Evolutionary conservation across 106 monocot genomes (phyloP).

Genomic region (Iris macrosiphon): DNA sequence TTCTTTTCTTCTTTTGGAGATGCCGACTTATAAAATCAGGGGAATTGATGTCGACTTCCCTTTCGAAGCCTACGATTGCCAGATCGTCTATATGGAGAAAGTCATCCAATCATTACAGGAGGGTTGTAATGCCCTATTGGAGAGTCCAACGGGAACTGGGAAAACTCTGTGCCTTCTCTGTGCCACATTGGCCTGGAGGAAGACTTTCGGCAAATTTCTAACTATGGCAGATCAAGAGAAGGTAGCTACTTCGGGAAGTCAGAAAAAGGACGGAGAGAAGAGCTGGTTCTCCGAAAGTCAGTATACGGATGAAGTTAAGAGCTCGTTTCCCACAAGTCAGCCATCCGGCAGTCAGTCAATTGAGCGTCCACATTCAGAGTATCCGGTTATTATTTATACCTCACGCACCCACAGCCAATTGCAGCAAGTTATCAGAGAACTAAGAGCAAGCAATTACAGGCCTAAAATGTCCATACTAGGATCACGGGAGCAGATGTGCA

Average conservation of each 20-base stretch:
- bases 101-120: conserved; percentile 78
- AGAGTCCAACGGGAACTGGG: conserved; percentile 89
- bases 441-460: conserved; percentile 73
- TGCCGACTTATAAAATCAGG: conserved; percentile 76
- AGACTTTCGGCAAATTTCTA: conserved; percentile 49
- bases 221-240: conserved; percentile 8
- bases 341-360: conserved; percentile 35
- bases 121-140: conserved; percentile 72
- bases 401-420: conserved; percentile 90
- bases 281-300: conserved; percentile 27
- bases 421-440: conserved; percentile 78
- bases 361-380: conserved; percentile 16
- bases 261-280: conserved; percentile 12
- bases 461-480: conserved; percentile 79
- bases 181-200: conserved; percentile 80
- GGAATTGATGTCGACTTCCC: conserved; percentile 88
- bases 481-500: conserved; percentile 83
- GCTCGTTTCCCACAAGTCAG: conserved; percentile 23
- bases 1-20: background rate
- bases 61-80: conserved; percentile 72
- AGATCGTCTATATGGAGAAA: conserved; percentile 88
- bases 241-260: conserved; percentile 18
- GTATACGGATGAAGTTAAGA: conserved; percentile 8
- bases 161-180: conserved; percentile 80
- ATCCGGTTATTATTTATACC: conserved; percentile 68